Evolutionary conservation across 23 red algal species (phyloP).

Genomic region (Gracilaria caudata): DNA sequence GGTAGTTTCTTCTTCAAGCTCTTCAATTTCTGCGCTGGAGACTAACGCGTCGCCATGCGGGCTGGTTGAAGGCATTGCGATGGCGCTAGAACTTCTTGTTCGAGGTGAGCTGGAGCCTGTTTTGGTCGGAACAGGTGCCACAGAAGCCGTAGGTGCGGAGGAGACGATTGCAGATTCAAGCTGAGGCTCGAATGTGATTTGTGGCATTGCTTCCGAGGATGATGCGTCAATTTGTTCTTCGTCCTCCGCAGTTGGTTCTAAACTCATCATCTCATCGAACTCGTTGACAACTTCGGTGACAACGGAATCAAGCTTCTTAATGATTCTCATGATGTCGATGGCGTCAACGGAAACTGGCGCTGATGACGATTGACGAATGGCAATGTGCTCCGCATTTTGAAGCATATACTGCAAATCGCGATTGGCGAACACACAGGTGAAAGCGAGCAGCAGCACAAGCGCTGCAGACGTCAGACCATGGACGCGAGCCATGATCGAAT

Average conservation of each 20-base stretch:
- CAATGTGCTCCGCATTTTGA: too few species aligned
- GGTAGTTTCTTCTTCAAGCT: not conserved
- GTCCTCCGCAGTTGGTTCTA: not conserved
- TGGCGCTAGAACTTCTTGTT: not conserved
- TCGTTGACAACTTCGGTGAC: not conserved
- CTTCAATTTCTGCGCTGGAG: not conserved
- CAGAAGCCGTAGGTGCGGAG: not conserved
- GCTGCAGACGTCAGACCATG: not conserved
- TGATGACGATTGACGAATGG: not conserved
- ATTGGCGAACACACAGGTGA: conserved; percentile 11
- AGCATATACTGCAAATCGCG: not conserved
- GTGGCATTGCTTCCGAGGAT: not conserved
- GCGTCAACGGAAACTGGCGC: not conserved
- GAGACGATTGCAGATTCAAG: not conserved
- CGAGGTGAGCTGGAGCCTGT: not conserved
- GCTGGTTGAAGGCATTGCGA: not conserved
- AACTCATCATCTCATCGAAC: not conserved
- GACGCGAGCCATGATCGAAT: not conserved
- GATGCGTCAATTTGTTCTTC: not conserved
- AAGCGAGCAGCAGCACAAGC: not conserved
- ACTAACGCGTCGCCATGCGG: not conserved
- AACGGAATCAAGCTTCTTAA: not conserved
- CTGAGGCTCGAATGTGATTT: not conserved
- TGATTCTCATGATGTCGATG: not conserved
- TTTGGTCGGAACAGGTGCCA: not conserved